A percentile compares a stretch with the other conserved stretches of the same genome.
phyloP scores from a whole-genome alignment of 176 grass and related monocot genomes.

The Zoysia pacifica region DNA sequence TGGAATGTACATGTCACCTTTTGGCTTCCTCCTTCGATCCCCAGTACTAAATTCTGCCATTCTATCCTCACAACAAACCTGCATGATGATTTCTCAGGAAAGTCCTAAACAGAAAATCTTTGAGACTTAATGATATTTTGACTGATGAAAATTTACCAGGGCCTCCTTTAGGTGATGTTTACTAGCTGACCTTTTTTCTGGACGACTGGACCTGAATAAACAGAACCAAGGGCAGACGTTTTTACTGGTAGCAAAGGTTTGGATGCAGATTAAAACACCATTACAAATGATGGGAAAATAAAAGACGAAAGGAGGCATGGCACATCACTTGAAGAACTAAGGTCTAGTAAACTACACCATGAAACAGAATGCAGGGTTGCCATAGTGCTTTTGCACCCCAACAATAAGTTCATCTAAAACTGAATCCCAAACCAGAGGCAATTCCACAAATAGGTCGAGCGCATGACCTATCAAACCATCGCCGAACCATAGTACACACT shows the following conservation, averaged over 20 bases:
- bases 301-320: not conserved
- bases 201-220: slow-evolving; percentile 44
- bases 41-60: slow-evolving; percentile 99
- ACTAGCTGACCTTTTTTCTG: slow-evolving; percentile 78
- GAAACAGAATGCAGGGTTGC: slow-evolving; percentile 3
- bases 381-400: not conserved
- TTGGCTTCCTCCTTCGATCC: slow-evolving; percentile 81
- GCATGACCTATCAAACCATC: too few relatives aligned
- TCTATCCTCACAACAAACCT: slow-evolving; percentile 96
- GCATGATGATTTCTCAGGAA: slow-evolving; percentile 46
- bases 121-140: not conserved
- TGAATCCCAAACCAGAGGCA: not conserved
- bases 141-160: slow-evolving; percentile 52
- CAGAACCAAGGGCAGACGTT: not conserved
- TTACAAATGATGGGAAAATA: not conserved
- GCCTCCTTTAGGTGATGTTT: slow-evolving; percentile 55
- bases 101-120: slow-evolving; percentile 22
- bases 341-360: not conserved
- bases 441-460: slow-evolving; percentile 19
- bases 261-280: not conserved
- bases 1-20: slow-evolving; percentile 76
- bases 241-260: not conserved
- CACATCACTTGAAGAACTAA: not conserved
- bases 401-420: slow-evolving; percentile 1
- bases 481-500: too few relatives aligned